These are phyloP conservation scores for Eimeria falciformis DNA, from an alignment of 169 alveolate genomes.

Conservation along the genomic window DNA sequence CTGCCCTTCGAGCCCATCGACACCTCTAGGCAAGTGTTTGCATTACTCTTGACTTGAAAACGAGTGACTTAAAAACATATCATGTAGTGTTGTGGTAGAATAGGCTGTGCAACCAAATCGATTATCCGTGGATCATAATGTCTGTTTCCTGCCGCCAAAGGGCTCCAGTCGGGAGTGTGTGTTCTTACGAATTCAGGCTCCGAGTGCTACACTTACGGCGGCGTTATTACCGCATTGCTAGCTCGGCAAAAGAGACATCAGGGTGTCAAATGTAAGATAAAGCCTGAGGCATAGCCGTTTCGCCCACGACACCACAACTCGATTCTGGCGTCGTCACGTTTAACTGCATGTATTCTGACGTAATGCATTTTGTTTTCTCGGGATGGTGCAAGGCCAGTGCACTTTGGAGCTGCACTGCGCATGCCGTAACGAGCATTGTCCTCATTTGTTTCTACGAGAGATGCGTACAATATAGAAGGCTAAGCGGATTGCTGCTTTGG, in stretches of 20 bases:
- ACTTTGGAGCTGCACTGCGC: too few species aligned
- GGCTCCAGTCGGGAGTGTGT: not conserved
- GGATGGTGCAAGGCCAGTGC: too few species aligned
- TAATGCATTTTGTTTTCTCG: too few species aligned
- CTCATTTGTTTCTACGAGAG: too few species aligned
- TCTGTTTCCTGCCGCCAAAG: not conserved
- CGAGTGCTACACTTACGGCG: slow-evolving; percentile 58
- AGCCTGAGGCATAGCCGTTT: too few species aligned
- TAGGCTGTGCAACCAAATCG: not conserved
- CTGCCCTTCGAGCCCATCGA: slow-evolving; percentile 63
- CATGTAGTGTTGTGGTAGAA: not conserved
- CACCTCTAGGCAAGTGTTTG: slow-evolving; percentile 57
- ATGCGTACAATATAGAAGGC: too few species aligned
- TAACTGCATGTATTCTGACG: too few species aligned
- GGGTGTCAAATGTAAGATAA: too few species aligned
- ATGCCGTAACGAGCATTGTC: too few species aligned
- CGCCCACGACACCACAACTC: too few species aligned
- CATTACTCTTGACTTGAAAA: not conserved
- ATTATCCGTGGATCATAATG: not conserved
- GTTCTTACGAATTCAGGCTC: slow-evolving; percentile 30
- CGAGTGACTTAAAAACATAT: not conserved
- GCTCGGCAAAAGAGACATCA: not conserved
- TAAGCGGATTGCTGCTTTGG: too few species aligned
- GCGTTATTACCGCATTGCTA: slow-evolving; percentile 47
- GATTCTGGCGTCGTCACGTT: too few species aligned